Percentiles rank a stretch among this genome's conserved stretches.
phyloP scores from a whole-genome alignment of 148 eudicot genomes.

The Arctostaphylos glauca region DNA sequence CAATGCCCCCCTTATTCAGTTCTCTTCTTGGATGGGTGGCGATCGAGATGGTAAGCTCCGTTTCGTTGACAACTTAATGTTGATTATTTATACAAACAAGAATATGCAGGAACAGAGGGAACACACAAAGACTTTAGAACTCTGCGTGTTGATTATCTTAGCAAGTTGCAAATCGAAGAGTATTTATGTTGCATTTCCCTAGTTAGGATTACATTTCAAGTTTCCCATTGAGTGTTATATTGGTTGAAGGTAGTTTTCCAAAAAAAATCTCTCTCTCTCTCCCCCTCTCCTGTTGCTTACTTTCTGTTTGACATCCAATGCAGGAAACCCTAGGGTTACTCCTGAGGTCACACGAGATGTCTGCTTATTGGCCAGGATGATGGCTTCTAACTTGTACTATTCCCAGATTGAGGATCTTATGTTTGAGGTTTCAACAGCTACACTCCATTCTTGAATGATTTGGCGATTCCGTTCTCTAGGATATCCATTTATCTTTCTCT shows the following conservation, averaged over 20 bases:
- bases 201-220: not conserved
- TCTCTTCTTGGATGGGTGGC: conserved; percentile 99
- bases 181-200: not conserved
- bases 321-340: conserved; percentile 98
- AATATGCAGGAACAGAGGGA: not conserved
- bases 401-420: conserved; percentile 98
- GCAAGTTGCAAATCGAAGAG: not conserved
- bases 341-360: conserved; percentile 99
- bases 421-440: conserved; percentile 69
- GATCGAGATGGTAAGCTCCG: conserved; percentile 81
- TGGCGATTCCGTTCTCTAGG: not conserved
- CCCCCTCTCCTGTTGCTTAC: conserved; percentile 3
- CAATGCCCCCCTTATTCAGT: conserved; percentile 95
- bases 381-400: conserved; percentile 97
- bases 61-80: conserved; percentile 1
- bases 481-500: not conserved
- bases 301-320: conserved; percentile 20
- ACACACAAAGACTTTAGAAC: not conserved
- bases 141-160: not conserved
- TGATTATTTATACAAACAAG: not conserved
- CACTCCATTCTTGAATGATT: not conserved
- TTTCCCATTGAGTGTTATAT: not conserved
- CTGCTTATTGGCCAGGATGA: conserved; percentile 96
- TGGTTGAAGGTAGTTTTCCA: not conserved
- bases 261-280: no score